Base-by-base conservation (phyloP, 352 stramenopile species). In the Pythium utonaiense region DNA sequence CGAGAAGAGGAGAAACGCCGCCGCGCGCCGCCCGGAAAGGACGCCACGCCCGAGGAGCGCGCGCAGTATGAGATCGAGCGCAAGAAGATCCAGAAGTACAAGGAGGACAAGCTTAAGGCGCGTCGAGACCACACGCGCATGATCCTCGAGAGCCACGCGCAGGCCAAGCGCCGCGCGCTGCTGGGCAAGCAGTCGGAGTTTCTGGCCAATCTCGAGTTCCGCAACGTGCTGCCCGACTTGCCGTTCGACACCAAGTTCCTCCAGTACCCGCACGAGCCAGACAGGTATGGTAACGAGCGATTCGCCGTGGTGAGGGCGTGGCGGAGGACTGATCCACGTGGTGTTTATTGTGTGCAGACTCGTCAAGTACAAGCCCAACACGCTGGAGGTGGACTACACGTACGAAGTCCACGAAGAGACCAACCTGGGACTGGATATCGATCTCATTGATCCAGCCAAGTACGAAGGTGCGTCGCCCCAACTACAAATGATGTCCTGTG, bases 201-300 rank as follows among this genome's bases (percentile, higher is more conserved):
- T 57, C 62, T 94, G 38, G 75, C 80, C 13, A 90, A 62, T 24
- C 70, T 94, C 24, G 85, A 93, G 70, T 94, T 94, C 64, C 85
- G 85, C 42, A 94, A 94, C 54, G 59, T 73, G 69, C 67, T 94
- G 53, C 85, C 85, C 33, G 85, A 94, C 52, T 61, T 94, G 47
- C 85, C 85, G 22, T 94, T 94, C 60, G 85, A 94, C 53, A 88
- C 85, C 54, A 94, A 94, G 69, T 94, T 94, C 56, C 71, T 94
- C 45, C 70, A 88, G 60, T 94, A 94, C 57, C 83, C 83, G 30
- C 80, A 91, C 54, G 85, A 94, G 41, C 59, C 69, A 52, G 80
- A 93, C 61, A 75, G 85, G 76, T 93, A 58, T 48, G 75, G 40
- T 9, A 6, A 21, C 3, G 28, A n/a, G 13, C 17, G 33, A 40